Evolutionary conservation across 208 protist genomes (phyloP).

Genomic region (Leptomonas pyrrhocoris): DNA sequence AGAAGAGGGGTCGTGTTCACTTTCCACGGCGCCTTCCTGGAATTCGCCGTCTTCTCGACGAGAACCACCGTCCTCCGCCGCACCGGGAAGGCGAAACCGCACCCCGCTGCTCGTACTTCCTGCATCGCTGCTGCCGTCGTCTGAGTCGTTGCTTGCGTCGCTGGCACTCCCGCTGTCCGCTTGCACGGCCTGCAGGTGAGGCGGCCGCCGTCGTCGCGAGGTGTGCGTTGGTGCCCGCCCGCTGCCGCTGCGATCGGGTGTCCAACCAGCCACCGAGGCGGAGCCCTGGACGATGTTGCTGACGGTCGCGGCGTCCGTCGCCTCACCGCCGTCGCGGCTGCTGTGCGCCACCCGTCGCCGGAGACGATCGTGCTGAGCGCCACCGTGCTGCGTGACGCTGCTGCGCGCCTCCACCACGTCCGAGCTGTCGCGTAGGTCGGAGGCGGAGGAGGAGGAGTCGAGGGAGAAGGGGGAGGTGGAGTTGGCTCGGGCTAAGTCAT

Average conservation of each 20-base stretch:
- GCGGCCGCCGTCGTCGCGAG: background rate
- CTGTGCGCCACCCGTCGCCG: background rate
- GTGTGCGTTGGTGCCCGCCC: background rate
- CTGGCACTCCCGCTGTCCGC: background rate
- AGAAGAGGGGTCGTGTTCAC: background rate
- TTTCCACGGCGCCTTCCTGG: background rate
- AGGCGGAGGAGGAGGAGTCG: conserved; percentile 13
- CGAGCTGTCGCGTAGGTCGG: conserved; percentile 4
- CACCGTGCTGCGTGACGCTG: conserved; percentile 3
- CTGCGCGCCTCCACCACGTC: background rate
- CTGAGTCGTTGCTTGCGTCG: background rate
- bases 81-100: conserved; percentile 4
- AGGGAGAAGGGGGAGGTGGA: conserved; percentile 23
- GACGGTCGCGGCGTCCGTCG: background rate
- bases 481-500: background rate
- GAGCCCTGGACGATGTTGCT: background rate
- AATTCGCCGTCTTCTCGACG: background rate
- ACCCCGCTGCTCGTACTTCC: background rate
- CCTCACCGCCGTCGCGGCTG: conserved; percentile 12
- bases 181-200: background rate
- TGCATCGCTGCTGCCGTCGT: background rate
- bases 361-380: background rate
- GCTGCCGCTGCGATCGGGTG: background rate
- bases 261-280: background rate
- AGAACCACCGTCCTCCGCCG: background rate